Evolutionary conservation across 106 monocot genomes (phyloP).

Genomic region (Phalaenopsis aphrodite): DNA sequence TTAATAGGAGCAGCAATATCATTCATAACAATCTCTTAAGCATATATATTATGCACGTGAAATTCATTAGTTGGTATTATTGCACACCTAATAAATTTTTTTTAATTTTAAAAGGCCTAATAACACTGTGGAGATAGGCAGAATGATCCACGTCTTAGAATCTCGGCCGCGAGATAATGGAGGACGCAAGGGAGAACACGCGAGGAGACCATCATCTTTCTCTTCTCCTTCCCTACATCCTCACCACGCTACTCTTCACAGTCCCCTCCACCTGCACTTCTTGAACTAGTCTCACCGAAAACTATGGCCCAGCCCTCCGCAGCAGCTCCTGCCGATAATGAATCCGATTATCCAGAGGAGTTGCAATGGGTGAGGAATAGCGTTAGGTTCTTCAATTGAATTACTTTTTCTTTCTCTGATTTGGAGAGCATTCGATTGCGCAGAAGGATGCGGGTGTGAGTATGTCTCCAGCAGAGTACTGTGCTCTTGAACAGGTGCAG

Average conservation of each 20-base stretch:
- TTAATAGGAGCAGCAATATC: too few species aligned
- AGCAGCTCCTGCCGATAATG: not conserved
- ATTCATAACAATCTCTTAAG: too few species aligned
- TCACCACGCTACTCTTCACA: not conserved
- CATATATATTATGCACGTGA: too few species aligned
- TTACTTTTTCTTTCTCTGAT: not conserved
- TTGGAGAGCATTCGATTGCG: slow-evolving; percentile 8
- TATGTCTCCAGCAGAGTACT: slow-evolving; percentile 14
- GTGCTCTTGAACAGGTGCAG: slow-evolving; percentile 26
- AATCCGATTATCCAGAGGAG: slow-evolving; percentile 40
- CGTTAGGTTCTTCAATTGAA: not conserved
- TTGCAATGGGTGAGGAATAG: slow-evolving; percentile 31
- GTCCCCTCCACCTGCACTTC: not conserved
- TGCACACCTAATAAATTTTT: too few species aligned
- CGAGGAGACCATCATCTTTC: not conserved
- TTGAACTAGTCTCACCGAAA: not conserved
- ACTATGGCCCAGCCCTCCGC: slow-evolving; percentile 8
- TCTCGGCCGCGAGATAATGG: slow-evolving; percentile 41
- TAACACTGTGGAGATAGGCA: not conserved
- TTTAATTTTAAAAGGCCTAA: too few species aligned
- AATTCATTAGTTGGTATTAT: too few species aligned
- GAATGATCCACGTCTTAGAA: slow-evolving; percentile 40
- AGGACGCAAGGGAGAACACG: slow-evolving; percentile 13
- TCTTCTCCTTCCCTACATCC: not conserved
- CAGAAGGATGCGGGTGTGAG: slow-evolving; percentile 32